Evolutionary conservation across 1,284 basidiomycete species (phyloP).

Genomic region (Tilletiopsis washingtonensis): DNA sequence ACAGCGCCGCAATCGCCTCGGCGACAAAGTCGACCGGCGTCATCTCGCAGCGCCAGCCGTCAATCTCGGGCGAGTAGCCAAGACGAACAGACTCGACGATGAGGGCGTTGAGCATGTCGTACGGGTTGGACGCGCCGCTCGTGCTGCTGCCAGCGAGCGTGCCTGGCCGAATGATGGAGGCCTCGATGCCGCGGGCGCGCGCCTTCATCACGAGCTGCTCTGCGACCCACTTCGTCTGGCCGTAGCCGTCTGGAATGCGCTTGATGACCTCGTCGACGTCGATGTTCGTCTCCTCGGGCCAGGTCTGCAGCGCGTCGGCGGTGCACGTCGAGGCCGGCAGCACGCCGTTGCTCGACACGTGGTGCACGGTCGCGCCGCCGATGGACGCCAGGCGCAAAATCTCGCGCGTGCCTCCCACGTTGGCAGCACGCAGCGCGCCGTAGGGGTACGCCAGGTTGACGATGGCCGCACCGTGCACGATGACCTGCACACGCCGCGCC

Average conservation of each 20-base stretch:
- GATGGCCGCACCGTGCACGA: slow-evolving; percentile 45
- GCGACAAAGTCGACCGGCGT: slow-evolving; percentile 44
- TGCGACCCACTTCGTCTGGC: slow-evolving; percentile 49
- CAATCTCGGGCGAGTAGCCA: slow-evolving; percentile 37
- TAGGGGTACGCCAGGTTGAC: slow-evolving; percentile 48
- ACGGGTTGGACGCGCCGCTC: slow-evolving; percentile 44
- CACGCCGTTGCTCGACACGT: slow-evolving; percentile 48
- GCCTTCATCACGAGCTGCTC: slow-evolving; percentile 45
- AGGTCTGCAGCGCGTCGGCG: slow-evolving; percentile 4
- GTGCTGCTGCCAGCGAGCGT: slow-evolving; percentile 43
- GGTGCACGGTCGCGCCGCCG: slow-evolving; percentile 43
- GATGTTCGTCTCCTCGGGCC: slow-evolving; percentile 35
- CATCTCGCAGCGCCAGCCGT: slow-evolving; percentile 43
- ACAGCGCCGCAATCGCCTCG: slow-evolving; percentile 37
- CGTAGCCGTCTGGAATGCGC: slow-evolving; percentile 44
- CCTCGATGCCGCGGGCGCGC: slow-evolving; percentile 37
- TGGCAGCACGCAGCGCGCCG: slow-evolving; percentile 43
- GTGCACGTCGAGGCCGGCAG: slow-evolving; percentile 12
- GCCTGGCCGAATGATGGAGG: slow-evolving; percentile 45
- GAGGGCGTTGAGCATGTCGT: slow-evolving; percentile 41
- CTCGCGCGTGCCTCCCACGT: slow-evolving; percentile 47
- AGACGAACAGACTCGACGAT: slow-evolving; percentile 45
- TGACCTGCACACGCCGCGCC: slow-evolving; percentile 32
- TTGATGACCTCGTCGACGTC: slow-evolving; percentile 31
- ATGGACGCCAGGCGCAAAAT: slow-evolving; percentile 45